Percentiles rank a stretch among this genome's conserved stretches.
Conservation (phyloP, 2,329 filamentous ascomycete genomes). For the Dactylellina parvicollis region DNA sequence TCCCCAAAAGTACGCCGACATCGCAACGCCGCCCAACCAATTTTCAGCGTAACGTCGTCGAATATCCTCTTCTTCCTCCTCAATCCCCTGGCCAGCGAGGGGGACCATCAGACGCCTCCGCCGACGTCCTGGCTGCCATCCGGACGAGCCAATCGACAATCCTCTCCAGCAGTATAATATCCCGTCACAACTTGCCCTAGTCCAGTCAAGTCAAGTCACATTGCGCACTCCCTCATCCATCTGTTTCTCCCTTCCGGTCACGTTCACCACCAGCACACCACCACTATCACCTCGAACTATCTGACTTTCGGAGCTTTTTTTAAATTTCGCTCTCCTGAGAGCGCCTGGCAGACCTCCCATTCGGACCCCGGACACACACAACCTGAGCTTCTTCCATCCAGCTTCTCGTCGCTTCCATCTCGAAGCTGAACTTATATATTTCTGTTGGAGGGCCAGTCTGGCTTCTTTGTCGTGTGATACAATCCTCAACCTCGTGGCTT, state of each 20-base stretch:
- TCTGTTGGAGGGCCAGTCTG: slow-evolving; percentile 37
- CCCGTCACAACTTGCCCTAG: not conserved
- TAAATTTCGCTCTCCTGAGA: not conserved
- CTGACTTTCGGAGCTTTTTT: not conserved
- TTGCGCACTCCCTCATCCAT: not conserved
- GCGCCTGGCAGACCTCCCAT: not conserved
- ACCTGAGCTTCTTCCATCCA: not conserved
- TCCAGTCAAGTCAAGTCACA: not conserved
- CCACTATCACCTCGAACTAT: not conserved
- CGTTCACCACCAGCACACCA: slow-evolving; percentile 21
- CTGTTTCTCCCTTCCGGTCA: not conserved
- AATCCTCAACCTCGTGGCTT: slow-evolving; percentile 4
- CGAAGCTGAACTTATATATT: not conserved
- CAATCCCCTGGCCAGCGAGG: slow-evolving; percentile 18
- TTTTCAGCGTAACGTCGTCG: not conserved
- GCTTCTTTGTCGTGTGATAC: slow-evolving; percentile 11
- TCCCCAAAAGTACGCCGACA: slow-evolving; percentile 36
- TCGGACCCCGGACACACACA: too few relatives aligned
- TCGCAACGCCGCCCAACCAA: slow-evolving; percentile 25
- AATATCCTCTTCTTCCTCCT: not conserved
- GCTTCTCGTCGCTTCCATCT: slow-evolving; percentile 23
- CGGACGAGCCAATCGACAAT: not conserved
- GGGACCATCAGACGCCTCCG: not conserved
- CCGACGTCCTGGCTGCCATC: not conserved
- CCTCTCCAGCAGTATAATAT: not conserved